These are phyloP conservation scores for Dictyostelium brefeldianum DNA, from an alignment of 78 protist species.

Conservation along the genomic window DNA sequence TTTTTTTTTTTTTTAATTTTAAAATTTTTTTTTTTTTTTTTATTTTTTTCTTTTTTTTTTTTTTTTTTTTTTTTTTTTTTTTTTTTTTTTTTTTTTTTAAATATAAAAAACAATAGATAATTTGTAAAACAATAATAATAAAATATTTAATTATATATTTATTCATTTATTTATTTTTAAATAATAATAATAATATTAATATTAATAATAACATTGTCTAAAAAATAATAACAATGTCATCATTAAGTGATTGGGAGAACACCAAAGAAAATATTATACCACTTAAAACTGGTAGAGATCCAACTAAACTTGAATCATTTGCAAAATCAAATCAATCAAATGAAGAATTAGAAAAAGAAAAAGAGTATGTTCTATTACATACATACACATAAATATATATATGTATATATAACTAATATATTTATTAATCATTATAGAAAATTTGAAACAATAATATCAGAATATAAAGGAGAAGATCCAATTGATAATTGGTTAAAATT, in stretches of 20 bases:
- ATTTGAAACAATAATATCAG: conserved; percentile 59
- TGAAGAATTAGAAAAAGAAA: conserved; percentile 45
- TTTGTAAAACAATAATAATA: too few species aligned
- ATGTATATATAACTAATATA: too few species aligned
- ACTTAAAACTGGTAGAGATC: conserved; percentile 81
- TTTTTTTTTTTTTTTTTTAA: too few species aligned
- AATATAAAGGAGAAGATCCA: conserved; percentile 80
- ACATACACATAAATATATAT: neutral
- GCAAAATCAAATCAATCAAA: conserved; percentile 2
- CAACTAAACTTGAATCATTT: conserved; percentile 66
- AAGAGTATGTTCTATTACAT: conserved; percentile 29
- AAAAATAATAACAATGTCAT: conserved; percentile 5
- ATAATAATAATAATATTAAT: conserved; percentile 4
- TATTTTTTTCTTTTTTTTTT: too few species aligned
- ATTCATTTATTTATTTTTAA: neutral
- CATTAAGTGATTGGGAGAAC: conserved; percentile 82
- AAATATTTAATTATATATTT: too few species aligned
- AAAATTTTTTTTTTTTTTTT: too few species aligned
- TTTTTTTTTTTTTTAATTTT: too few species aligned
- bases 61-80: too few species aligned
- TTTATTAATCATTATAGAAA: conserved; percentile 13
- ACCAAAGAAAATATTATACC: conserved; percentile 80
- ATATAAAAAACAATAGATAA: too few species aligned
- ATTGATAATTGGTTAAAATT: conserved; percentile 70
- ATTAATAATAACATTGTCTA: too few species aligned